Evolutionary conservation across 139 green algal species (phyloP), one percentile per base, ranked within the genome.

Genomic region (Micromonas commoda): DNA sequence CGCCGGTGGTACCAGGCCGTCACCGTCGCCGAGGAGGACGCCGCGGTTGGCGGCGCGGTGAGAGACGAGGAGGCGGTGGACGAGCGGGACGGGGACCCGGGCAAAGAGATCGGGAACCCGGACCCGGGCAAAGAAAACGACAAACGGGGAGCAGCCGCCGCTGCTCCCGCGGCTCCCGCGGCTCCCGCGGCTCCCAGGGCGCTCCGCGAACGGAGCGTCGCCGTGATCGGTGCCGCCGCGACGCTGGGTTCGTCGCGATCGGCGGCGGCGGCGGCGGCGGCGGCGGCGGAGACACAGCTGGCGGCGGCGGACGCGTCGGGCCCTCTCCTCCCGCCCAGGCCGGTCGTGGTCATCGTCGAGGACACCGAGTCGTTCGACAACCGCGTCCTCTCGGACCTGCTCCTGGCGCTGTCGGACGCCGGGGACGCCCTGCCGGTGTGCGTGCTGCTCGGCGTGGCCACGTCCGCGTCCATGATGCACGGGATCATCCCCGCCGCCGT

Each of bases 301-400:
- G 63, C 29, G 31, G 37, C 76, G 80, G 38, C 24, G 2, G 67
- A 80, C 54, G 26, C 57, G 29, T 35, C 52, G 2, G 63, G 6
- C 28, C 38, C 32, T 61, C n/a, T 31, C n/a, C 35, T 23, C 24
- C 26, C 28, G 1, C 0, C 65, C 16, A 34, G 68, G 60, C 86
- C 86, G 34, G 45, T 90, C 64, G 86, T 87, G 16, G 64, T 90
- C 1, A 32, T 90, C 28, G 54, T 90, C 63, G 83, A 88, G 64
- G 78, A 73, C 16, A 78, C 77, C 19, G 86, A 90, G 29, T 65
- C 53, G 0, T 71, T 77, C 0, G 75, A 86, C 29, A 29, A 70
- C 3, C 16, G 34, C 29, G 70, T 73, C 1, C 80, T 90, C 21
- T 52, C 81, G 0, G 80, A 85, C 33, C 63, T 90, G 2, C 77